Evolutionary conservation across 768 basidiomycete genomes (phyloP), one percentile per base, ranked within the genome.

Genomic region (Tylopilus rubrobrunneus): DNA sequence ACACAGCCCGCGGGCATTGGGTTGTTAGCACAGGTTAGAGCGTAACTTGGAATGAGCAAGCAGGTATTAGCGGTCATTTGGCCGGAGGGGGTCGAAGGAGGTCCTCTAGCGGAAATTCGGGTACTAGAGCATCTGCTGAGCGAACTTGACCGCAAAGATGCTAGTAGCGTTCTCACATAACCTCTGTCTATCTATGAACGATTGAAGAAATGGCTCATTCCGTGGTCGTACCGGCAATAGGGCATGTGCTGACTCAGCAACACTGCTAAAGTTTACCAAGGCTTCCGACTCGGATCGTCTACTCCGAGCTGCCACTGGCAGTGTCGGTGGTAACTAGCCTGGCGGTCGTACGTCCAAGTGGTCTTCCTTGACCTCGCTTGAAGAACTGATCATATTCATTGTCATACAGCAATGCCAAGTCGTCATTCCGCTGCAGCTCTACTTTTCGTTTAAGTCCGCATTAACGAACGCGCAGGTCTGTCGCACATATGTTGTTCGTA

Each of bases 341-440:
- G 48, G 88, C 92, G 17, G 90, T 96, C 58, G 94, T 96, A 68
- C 62, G 92, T 83, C 44, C 28, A 39, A 39, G n/a, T 39, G 1
- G n/a, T 39, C 17, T 19, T 28, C 39, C 28, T 49, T 33, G n/a
- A 45, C 14, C 14, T 34, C 39, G 43, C 19, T 43, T 29, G 7
- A 27, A 7, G 37, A 48, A 45, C 55, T 60, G 45, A 56, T 27
- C 47, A 36, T 37, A 56, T 43, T 49, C 17, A 27, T 23, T 28
- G 10, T 46, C 52, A 52, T 28, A 28, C 49, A 97, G 94, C 94
- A 98, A 92, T 92, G 87, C 62, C 88, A 95, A 64, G 74, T 93
- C 27, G 82, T 98, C 4, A 92, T 93, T 0, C 92, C 92, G 3
- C 73, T 96, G 25, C 94, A 97, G 67, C 79, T 97, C 40, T 98